Base-by-base conservation (phyloP, 306 rosid genomes). In the Dicorynia guianensis region DNA sequence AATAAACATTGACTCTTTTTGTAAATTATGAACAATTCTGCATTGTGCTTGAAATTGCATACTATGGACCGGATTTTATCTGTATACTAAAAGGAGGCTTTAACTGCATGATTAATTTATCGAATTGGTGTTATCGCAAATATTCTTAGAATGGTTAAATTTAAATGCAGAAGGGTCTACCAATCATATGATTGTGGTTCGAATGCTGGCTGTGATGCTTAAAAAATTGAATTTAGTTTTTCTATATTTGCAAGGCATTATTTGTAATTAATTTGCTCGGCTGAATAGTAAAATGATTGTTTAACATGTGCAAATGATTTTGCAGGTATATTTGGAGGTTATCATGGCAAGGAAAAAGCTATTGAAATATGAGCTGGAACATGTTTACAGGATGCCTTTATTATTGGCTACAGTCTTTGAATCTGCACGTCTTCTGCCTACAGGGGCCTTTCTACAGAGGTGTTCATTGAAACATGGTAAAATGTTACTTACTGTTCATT, bases 391-490 rank as follows among this genome's bases (percentile, higher is more conserved):
- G 87, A 84, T 88, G 89, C 85, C 82, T 38, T 85, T 93, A 82
- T 77, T 93, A 63, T 74, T 87, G 86, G 93, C 98, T 75, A 87
- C 96, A 60, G 66, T 90, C 67, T 93, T 84, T 52, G 95, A 93
- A 80, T 82, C 95, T 75, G 90, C 87, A n/a, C 91, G 96, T 38
- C 93, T 93, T 81, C 82, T 89, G 52, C 89, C 93, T 36, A 71
- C 81, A 1, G 83, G 94, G 59, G 84, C 90, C 62, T 81, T 93
- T 82, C 77, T 93, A 50, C 96, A 90, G 84, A 87, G 98, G 83
- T 93, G 98, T 78, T 93, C 94, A 68, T 72, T 87, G 57, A 78
- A 84, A 72, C 82, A 80, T 77, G 96, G 96, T 93, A 83, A 80
- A 74, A 72, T 60, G 4, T 63, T 76, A 70, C 77, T 58, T 57